A percentile compares a stretch with the other conserved stretches of the same genome.
Evolutionary conservation across 2,329 filamentous ascomycete genomes (phyloP).

Genomic region (Colletotrichum eleusines): DNA sequence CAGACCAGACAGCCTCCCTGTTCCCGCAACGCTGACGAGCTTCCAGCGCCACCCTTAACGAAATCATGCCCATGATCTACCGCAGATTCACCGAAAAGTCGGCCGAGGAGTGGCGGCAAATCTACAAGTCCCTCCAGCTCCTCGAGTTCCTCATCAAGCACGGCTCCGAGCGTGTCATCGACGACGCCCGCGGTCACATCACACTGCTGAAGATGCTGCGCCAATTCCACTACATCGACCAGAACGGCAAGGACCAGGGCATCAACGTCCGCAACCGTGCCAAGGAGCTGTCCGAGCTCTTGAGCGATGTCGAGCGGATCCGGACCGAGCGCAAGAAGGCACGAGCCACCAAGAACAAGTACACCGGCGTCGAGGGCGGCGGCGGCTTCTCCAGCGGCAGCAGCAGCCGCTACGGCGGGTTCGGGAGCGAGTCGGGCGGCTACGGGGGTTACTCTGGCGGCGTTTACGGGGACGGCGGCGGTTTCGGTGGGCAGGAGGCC

Average conservation of each 20-base stretch:
- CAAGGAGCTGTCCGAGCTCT: slow-evolving; percentile 94
- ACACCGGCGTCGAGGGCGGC: slow-evolving; percentile 90
- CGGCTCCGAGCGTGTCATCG: slow-evolving; percentile 95
- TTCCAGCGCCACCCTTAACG: slow-evolving; percentile 89
- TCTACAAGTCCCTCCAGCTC: slow-evolving; percentile 97
- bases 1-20: neutral
- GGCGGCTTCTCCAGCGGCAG: slow-evolving; percentile 65
- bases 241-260: slow-evolving; percentile 97
- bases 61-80: slow-evolving; percentile 99
- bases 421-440: slow-evolving; percentile 86
- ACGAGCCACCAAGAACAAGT: slow-evolving; percentile 90
- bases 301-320: slow-evolving; percentile 92
- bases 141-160: slow-evolving; percentile 98
- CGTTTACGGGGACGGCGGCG: slow-evolving; percentile 96
- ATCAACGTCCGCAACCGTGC: slow-evolving; percentile 97
- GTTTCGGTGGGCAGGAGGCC: slow-evolving; percentile 83
- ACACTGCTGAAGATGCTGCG: slow-evolving; percentile 97
- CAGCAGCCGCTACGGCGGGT: slow-evolving; percentile 82
- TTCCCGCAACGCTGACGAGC: slow-evolving; percentile 27
- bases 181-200: slow-evolving; percentile 95
- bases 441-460: slow-evolving; percentile 74
- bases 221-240: slow-evolving; percentile 97
- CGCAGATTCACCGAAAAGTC: slow-evolving; percentile 98
- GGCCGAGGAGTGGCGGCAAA: slow-evolving; percentile 98
- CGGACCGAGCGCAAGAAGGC: slow-evolving; percentile 89